phyloP scores from a whole-genome alignment of 257 asterid genomes.

The Fraxinus quadrangulata region DNA sequence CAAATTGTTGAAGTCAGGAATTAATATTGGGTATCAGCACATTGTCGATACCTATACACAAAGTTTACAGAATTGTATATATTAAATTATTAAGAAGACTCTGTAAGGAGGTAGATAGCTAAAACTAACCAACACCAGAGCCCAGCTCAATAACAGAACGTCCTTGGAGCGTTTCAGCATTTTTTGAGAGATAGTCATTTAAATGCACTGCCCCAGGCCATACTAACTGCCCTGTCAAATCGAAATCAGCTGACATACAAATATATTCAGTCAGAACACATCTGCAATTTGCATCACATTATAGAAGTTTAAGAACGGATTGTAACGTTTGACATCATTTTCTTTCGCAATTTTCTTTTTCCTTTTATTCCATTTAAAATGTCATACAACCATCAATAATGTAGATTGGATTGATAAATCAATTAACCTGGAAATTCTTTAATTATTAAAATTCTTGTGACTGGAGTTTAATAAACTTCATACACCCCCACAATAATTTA shows the following conservation, averaged over 20 bases:
- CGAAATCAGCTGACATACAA: constrained; percentile 80
- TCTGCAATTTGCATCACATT: constrained; percentile 14
- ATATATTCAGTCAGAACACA: constrained; percentile 33
- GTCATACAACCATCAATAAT: background rate
- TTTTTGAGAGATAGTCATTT: constrained; percentile 73
- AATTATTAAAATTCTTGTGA: background rate
- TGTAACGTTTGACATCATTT: background rate
- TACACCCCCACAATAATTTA: background rate
- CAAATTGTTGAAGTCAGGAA: background rate
- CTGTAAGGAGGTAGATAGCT: background rate
- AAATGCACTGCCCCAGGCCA: constrained; percentile 95
- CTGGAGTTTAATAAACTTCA: background rate
- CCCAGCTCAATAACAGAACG: constrained; percentile 85
- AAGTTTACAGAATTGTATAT: background rate
- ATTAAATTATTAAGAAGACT: background rate
- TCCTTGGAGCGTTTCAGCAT: constrained; percentile 61
- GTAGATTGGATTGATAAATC: background rate
- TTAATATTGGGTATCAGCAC: constrained; percentile 17
- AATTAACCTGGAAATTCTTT: background rate
- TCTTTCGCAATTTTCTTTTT: constrained; percentile 4
- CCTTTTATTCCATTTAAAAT: background rate
- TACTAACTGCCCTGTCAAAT: constrained; percentile 92
- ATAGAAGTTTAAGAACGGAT: background rate
- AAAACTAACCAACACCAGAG: constrained; percentile 86
- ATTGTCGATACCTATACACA: background rate